Evolutionary conservation across 176 grass and related monocot species (phyloP), one percentile per base, ranked within the genome.

Genomic region (Rhynchospora breviuscula): DNA sequence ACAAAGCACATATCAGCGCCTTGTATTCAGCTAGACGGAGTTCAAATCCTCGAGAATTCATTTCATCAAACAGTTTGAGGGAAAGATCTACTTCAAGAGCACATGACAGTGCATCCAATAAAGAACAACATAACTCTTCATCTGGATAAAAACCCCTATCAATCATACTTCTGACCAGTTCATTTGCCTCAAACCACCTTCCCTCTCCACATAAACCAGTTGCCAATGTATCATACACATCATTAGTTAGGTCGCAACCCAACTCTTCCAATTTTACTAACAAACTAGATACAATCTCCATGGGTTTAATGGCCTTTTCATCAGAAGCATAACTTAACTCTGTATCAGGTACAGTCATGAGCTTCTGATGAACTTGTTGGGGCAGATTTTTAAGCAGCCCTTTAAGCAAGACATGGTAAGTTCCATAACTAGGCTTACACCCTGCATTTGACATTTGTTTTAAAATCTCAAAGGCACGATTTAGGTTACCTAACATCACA

Each of bases 181-280:
- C 79, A 88, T 90, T 47, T 85, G 89, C 92, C 75, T 91, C 84
- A 75, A 72, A 89, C 85, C 80, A 94, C 75, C 63, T 94, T 76
- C 84, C 80, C 83, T 81, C 84, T 86, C 46, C 86, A 79, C 92
- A 90, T 79, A 94, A 90, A 48, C 84, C 87, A 83, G 69, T 78
- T 1, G 80, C 78, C 15, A 94, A 17, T 33, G 57, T 73, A 35
- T 84, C 76, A 13, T 89, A 85, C 40, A 88, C 63, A 75, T 94
- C 83, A 86, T 40, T 60, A 86, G 67, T 91, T 48, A 87, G 46
- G 23, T 81, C 7, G 60, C 25, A 69, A 80, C 84, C 89, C 79
- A 82, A 58, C 70, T 94, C 89, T 59, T 44, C 65, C 78, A 94
- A 86, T 82, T 87, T 88, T 4, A 44, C 65, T 76, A 71, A 91